These are phyloP conservation scores for Echium plantagineum DNA, from an alignment of 257 asterid genomes.

Conservation along the genomic window DNA sequence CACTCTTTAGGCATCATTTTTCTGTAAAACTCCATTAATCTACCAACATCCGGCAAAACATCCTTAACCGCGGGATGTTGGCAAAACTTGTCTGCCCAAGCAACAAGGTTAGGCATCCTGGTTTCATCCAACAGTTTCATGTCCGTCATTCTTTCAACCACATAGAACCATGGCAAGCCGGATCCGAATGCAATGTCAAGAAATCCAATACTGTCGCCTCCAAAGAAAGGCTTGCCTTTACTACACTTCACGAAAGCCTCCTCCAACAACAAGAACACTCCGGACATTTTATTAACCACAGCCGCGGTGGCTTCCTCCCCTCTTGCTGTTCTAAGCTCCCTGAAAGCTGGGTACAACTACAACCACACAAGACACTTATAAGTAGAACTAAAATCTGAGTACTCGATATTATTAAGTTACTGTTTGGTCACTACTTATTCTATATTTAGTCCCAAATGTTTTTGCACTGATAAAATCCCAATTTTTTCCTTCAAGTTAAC, in stretches of 20 bases:
- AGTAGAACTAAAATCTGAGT: too few species aligned
- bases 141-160: slow-evolving; percentile 4
- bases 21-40: not conserved
- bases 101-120: slow-evolving; percentile 17
- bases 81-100: slow-evolving; percentile 10
- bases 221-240: slow-evolving; percentile 28
- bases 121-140: slow-evolving; percentile 16
- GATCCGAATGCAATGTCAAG: slow-evolving; percentile 27
- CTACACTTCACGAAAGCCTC: slow-evolving; percentile 24
- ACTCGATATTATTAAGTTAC: too few species aligned
- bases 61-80: slow-evolving; percentile 8
- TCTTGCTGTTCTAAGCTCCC: slow-evolving; percentile 6
- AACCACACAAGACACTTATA: too few species aligned
- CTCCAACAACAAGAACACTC: slow-evolving; percentile 22
- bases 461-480: too few species aligned
- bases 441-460: too few species aligned
- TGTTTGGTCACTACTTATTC: too few species aligned
- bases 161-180: slow-evolving; percentile 19
- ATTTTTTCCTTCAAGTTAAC: too few species aligned
- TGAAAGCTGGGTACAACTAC: slow-evolving; percentile 23
- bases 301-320: slow-evolving; percentile 19
- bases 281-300: slow-evolving; percentile 14
- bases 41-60: slow-evolving; percentile 9
- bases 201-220: slow-evolving; percentile 29
- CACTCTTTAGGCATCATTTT: not conserved